Conservation (phyloP, 2,329 filamentous ascomycete genomes). For the Colletotrichum sp. region DNA sequence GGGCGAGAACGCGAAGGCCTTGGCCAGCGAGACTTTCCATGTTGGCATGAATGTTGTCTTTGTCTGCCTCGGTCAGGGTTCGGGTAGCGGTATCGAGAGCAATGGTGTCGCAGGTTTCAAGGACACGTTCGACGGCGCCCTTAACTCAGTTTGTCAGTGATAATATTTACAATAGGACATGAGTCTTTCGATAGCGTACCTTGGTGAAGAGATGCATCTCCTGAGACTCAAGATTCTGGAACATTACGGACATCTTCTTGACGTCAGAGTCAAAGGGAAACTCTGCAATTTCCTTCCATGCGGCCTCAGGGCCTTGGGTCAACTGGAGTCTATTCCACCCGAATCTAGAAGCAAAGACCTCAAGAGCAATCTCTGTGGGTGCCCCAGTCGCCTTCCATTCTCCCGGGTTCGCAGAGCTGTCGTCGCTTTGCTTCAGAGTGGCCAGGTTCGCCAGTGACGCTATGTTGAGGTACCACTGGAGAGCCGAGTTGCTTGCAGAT, state of each 20-base stretch:
- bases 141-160: background rate
- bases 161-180: slow-evolving; percentile 64
- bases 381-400: slow-evolving; percentile 70
- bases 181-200: background rate
- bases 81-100: slow-evolving; percentile 48
- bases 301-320: slow-evolving; percentile 48
- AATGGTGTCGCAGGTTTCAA: slow-evolving; percentile 65
- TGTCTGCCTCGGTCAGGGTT: slow-evolving; percentile 57
- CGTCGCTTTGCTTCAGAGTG: slow-evolving; percentile 58
- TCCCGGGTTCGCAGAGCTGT: slow-evolving; percentile 29
- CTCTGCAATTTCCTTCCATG: slow-evolving; percentile 67
- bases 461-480: slow-evolving; percentile 65
- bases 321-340: slow-evolving; percentile 62
- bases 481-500: slow-evolving; percentile 3
- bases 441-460: slow-evolving; percentile 71
- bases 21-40: slow-evolving; percentile 72
- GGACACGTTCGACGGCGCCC: slow-evolving; percentile 72
- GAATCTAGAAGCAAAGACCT: slow-evolving; percentile 75
- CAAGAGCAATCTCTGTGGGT: slow-evolving; percentile 76
- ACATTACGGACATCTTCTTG: slow-evolving; percentile 80
- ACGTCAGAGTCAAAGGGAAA: slow-evolving; percentile 78
- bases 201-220: slow-evolving; percentile 63
- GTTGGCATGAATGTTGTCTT: slow-evolving; percentile 64
- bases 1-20: slow-evolving; percentile 71
- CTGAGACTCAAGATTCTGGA: slow-evolving; percentile 43